Percentiles rank a stretch among this genome's conserved stretches.
phyloP scores from a whole-genome alignment of 345 rosid species.

The Eutrema yunnanense region DNA sequence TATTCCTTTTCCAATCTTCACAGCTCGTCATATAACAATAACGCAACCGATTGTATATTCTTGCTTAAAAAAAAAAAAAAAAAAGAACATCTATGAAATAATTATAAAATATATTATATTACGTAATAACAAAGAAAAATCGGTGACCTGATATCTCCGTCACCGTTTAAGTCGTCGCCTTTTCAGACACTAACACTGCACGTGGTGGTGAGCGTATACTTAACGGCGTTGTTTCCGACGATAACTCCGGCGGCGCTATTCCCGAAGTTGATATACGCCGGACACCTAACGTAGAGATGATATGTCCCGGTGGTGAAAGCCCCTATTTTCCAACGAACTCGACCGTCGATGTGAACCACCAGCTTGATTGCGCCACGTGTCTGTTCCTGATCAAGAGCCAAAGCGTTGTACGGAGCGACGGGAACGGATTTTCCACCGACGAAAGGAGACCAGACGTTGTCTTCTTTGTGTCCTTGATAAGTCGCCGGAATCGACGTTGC shows the following conservation, averaged over 20 bases:
- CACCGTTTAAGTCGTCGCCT: not conserved
- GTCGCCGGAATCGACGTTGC: constrained; percentile 17
- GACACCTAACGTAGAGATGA: constrained; percentile 35
- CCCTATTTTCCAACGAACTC: constrained; percentile 36
- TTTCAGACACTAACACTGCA: constrained; percentile 64
- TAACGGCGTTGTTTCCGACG: constrained; percentile 56
- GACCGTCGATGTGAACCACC: constrained; percentile 22
- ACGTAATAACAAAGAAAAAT: not conserved
- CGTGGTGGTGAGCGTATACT: constrained; percentile 43
- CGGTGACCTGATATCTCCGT: not conserved
- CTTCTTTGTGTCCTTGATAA: constrained; percentile 41
- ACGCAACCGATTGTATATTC: constrained; percentile 12
- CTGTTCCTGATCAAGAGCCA: constrained; percentile 20
- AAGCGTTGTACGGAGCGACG: constrained; percentile 35
- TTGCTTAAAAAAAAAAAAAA: not conserved
- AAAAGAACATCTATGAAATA: constrained; percentile 8
- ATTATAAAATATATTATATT: not conserved
- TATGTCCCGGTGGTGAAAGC: constrained; percentile 23
- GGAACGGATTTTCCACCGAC: constrained; percentile 34
- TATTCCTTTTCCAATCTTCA: not conserved
- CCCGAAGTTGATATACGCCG: constrained; percentile 31
- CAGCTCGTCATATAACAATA: constrained; percentile 6
- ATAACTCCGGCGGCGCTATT: constrained; percentile 8
- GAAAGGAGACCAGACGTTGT: constrained; percentile 44
- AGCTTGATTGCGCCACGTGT: constrained; percentile 20